Conservation (phyloP, 192 early-diverging fungal genomes). For the Rhizoclosmatium sp. region DNA sequence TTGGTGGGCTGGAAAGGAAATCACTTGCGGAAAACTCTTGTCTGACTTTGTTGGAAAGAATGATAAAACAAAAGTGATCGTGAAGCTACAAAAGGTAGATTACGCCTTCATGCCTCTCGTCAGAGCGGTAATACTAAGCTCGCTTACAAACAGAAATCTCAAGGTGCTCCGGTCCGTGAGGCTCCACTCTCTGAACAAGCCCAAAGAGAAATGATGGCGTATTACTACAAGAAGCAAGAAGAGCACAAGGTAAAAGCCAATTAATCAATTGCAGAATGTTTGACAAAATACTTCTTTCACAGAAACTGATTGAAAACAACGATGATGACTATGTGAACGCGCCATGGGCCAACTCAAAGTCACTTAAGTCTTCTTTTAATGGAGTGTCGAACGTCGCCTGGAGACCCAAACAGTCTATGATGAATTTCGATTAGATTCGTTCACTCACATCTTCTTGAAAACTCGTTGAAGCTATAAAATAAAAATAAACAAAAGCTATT, state of each 20-base stretch:
- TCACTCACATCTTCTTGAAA: too few relatives aligned
- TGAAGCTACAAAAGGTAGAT: slow-evolving; percentile 63
- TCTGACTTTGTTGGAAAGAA: slow-evolving; percentile 65
- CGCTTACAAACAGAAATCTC: slow-evolving; percentile 45
- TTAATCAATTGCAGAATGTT: slow-evolving; percentile 8
- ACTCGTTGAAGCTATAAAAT: not conserved
- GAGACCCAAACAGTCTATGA: slow-evolving; percentile 8
- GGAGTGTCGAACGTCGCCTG: slow-evolving; percentile 55
- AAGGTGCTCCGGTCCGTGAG: slow-evolving; percentile 64
- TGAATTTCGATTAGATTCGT: not conserved
- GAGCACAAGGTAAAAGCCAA: slow-evolving; percentile 54
- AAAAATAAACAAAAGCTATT: not conserved
- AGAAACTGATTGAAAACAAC: slow-evolving; percentile 63
- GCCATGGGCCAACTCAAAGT: slow-evolving; percentile 65
- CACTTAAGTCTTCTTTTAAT: slow-evolving; percentile 56
- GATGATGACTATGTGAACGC: slow-evolving; percentile 66
- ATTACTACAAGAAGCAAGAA: slow-evolving; percentile 70
- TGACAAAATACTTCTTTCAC: not conserved
- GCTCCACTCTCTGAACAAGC: slow-evolving; percentile 54
- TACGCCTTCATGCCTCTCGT: not conserved
- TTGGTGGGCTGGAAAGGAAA: slow-evolving; percentile 72
- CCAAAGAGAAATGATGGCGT: slow-evolving; percentile 69
- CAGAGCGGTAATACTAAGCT: not conserved
- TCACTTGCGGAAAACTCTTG: slow-evolving; percentile 54
- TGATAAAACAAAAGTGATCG: slow-evolving; percentile 66